Base-by-base conservation (phyloP, 768 basidiomycete genomes). In the Sarcodon aspratus region DNA sequence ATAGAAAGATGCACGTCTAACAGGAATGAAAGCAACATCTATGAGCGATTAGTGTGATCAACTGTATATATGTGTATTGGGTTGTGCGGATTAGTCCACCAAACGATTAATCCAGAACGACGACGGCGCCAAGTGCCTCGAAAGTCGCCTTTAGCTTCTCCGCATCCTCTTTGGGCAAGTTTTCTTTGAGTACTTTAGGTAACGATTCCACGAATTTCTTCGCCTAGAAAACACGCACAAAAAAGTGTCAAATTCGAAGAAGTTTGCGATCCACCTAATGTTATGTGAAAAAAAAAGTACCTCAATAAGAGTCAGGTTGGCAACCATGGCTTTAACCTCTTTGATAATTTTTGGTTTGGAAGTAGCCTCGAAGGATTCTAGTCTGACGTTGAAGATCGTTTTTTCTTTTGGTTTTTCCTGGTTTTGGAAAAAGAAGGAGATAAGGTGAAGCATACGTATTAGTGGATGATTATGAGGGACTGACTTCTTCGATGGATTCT, bases 191-290 rank as follows among this genome's bases (percentile, higher is more conserved):
- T 5, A 84, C 69, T 68, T 97, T 85, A 18, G 96, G 96, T 55
- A 89, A 66, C 13, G 90, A 91, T 68, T 99, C 96, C 42, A 98
- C 96, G 59, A 98, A 95, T 69, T 96, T 99, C 79, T 99, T 99
- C 21, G 96, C 96, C 96, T 99, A 60, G 35, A 3, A 13, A 15
- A 9, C 34, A n/a, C 35, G 10, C 35, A n/a, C 21, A 6, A 8
- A 18, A 9, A 31, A 21, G 40, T 13, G 9, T 13, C 37, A 11
- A 12, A 18, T n/a, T 21, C 40, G 9, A 32, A n/a, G 9, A 34
- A 34, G 43, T 3, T 1, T 10, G 9, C 15, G 46, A 50, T 47
- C 27, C 34, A 46, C 36, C 43, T 46, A 7, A 34, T 27, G 15
- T 13, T 9, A 32, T 6, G 37, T 32, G 34, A 49, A 42, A 35